A percentile compares a stretch with the other conserved stretches of the same genome.
Conservation (phyloP, 371 early-diverging fungal genomes). For the Syncephalastrum contaminatum region DNA sequence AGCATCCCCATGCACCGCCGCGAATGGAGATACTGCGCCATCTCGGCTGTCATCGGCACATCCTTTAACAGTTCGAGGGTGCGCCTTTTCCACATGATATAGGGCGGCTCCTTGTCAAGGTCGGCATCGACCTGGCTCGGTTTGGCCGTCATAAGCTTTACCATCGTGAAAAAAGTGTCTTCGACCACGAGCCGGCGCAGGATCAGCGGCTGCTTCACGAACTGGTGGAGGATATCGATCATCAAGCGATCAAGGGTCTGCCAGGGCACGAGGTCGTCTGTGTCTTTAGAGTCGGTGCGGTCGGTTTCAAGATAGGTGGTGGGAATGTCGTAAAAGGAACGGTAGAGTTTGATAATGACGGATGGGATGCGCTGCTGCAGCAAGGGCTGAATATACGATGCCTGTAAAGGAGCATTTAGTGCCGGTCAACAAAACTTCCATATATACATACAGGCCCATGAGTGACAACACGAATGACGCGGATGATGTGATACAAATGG, state of each 20-base stretch:
- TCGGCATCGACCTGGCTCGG: constrained; percentile 16
- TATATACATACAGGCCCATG: constrained; percentile 41
- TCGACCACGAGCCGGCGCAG: constrained; percentile 39
- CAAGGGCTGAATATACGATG: constrained; percentile 30
- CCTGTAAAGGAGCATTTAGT: constrained; percentile 15
- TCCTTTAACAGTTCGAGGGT: constrained; percentile 26
- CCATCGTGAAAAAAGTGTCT: constrained; percentile 44
- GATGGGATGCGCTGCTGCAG: constrained; percentile 49
- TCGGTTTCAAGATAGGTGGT: constrained; percentile 15
- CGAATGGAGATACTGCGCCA: constrained; percentile 35
- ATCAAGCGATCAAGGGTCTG: constrained; percentile 29
- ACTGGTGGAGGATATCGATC: constrained; percentile 34
- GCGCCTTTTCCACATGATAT: constrained; percentile 38
- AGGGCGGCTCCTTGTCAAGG: constrained; percentile 17
- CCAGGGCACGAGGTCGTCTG: constrained; percentile 21
- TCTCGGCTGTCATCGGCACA: constrained; percentile 29
- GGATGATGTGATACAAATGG: constrained; percentile 41
- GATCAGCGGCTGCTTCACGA: constrained; percentile 32
- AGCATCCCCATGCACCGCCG: constrained; percentile 26
- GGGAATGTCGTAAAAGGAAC: constrained; percentile 47
- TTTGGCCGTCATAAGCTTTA: constrained; percentile 39
- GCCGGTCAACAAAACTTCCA: neutral
- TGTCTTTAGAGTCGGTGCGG: constrained; percentile 2
- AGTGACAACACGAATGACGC: constrained; percentile 33
- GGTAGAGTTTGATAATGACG: constrained; percentile 43